Evolutionary conservation across 1,139 yeast genomes (phyloP).

Genomic region (Yamadazyma spencermartinsiae): DNA sequence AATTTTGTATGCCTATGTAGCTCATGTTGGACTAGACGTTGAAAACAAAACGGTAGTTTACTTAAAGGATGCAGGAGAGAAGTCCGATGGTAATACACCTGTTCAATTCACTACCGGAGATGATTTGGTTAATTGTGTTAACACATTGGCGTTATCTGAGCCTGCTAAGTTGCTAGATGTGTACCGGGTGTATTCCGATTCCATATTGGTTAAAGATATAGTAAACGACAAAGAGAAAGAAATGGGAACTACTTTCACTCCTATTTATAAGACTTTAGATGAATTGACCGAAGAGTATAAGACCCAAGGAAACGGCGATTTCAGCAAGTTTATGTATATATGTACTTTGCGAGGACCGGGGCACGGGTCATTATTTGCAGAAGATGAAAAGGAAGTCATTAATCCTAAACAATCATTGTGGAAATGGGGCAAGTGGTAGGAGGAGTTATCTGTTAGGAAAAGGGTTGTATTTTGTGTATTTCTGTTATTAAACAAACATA

Average conservation of each 20-base stretch:
- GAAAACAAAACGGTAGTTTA: conserved; percentile 34
- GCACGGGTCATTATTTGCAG: conserved; percentile 30
- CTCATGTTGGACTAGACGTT: conserved; percentile 37
- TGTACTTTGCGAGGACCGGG: conserved; percentile 31
- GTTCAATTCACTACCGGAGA: conserved; percentile 31
- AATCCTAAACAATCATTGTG: conserved; percentile 56
- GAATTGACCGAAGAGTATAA: not conserved
- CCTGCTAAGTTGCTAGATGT: conserved; percentile 44
- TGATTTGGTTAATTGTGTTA: conserved; percentile 53
- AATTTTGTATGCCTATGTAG: conserved; percentile 34
- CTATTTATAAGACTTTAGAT: not conserved
- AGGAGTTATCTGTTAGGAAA: too few relatives aligned
- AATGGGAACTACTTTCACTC: not conserved
- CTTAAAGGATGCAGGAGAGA: conserved; percentile 4
- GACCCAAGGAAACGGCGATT: conserved; percentile 1
- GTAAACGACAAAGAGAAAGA: conserved; percentile 12
- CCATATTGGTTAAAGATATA: conserved; percentile 37
- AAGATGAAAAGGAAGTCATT: conserved; percentile 44
- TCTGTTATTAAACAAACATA: too few relatives aligned
- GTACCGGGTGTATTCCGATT: conserved; percentile 44
- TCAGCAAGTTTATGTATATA: not conserved
- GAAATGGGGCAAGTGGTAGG: conserved; percentile 41
- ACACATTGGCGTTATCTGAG: conserved; percentile 36
- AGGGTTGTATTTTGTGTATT: too few relatives aligned
- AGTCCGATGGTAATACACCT: conserved; percentile 41